These are phyloP conservation scores for Trametes elegans DNA, from an alignment of 768 basidiomycete species.

Conservation along the genomic window DNA sequence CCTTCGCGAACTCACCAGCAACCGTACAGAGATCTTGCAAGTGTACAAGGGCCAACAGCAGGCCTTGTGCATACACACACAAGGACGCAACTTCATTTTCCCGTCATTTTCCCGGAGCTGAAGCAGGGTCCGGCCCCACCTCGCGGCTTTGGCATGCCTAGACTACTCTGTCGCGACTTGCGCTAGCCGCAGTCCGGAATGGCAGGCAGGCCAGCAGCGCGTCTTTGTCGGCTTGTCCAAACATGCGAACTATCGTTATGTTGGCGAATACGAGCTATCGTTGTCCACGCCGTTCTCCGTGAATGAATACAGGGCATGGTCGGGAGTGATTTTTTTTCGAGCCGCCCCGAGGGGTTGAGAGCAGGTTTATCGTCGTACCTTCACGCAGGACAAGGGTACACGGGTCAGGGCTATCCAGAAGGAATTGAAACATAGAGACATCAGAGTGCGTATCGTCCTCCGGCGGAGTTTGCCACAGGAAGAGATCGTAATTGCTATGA, in stretches of 20 bases:
- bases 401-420: no score
- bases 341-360: no score
- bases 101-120: slow-evolving; percentile 13
- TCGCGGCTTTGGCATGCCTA: slow-evolving; percentile 6
- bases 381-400: neutral
- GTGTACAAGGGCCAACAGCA: slow-evolving; percentile 7
- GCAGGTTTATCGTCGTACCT: no score
- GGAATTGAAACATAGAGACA: neutral
- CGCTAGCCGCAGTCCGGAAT: neutral
- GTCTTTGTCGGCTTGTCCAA: neutral
- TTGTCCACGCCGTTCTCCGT: neutral
- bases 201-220: neutral
- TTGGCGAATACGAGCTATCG: slow-evolving; percentile 1
- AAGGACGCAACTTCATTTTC: slow-evolving; percentile 8
- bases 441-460: neutral
- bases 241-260: neutral
- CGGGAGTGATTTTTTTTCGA: neutral
- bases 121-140: slow-evolving; percentile 14
- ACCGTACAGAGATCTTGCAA: slow-evolving; percentile 10
- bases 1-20: slow-evolving; percentile 1
- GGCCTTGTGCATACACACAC: neutral
- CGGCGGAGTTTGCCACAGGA: neutral
- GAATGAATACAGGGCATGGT: neutral
- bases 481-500: neutral
- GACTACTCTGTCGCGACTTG: slow-evolving; percentile 12